Conservation (phyloP, 139 green algal genomes). For the Haematococcus sp. region DNA sequence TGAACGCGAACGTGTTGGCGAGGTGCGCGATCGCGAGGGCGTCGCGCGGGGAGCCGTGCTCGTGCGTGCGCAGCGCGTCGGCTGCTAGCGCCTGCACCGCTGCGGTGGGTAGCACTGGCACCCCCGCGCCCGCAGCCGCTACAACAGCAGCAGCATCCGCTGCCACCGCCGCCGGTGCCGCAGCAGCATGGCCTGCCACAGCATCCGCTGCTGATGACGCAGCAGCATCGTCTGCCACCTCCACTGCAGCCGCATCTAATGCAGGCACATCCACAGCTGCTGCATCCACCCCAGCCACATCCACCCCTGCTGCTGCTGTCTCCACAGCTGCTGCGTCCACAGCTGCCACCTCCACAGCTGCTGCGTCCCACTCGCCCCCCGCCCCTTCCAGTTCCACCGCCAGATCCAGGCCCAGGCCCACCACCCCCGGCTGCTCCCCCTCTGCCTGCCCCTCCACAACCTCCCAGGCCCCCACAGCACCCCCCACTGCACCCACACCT, state of each 20-base stretch:
- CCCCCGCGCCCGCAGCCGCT: too few relatives aligned
- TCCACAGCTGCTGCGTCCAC: background rate
- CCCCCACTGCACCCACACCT: too few relatives aligned
- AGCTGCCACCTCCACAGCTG: background rate
- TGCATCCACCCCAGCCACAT: background rate
- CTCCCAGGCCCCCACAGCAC: too few relatives aligned
- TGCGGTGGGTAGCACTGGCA: background rate
- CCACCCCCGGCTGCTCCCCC: background rate
- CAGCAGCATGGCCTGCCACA: background rate
- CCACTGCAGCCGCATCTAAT: background rate
- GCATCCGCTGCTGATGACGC: background rate
- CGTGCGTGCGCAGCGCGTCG: background rate
- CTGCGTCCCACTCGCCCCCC: background rate
- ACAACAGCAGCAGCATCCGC: background rate
- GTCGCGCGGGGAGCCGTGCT: background rate
- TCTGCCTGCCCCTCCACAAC: background rate
- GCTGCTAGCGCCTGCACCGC: background rate
- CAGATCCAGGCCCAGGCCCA: background rate
- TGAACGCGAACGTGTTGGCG: constrained; percentile 2
- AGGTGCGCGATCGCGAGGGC: background rate
- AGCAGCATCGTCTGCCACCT: background rate
- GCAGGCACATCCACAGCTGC: background rate
- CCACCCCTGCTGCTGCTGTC: background rate
- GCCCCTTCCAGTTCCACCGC: background rate
- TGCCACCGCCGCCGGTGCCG: background rate